phyloP scores from a whole-genome alignment of 2,329 filamentous ascomycete genomes.

The Knoxdaviesia proteae region DNA sequence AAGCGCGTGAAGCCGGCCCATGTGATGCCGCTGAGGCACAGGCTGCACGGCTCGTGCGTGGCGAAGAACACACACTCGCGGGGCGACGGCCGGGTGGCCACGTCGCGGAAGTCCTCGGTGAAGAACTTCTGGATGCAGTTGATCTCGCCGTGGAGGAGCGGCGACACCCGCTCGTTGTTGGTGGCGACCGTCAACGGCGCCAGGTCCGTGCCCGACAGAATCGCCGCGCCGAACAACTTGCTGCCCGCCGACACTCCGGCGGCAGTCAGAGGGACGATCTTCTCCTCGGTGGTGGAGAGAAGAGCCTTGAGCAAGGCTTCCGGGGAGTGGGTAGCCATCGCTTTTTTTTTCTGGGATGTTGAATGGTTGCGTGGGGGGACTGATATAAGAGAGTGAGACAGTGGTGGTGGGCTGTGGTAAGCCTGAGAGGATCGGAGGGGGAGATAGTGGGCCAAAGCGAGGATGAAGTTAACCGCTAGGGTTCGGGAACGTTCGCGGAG shows the following conservation, averaged over 20 bases:
- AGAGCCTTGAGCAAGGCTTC: constrained; percentile 15
- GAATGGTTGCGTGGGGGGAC: no score
- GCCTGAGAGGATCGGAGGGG: no score
- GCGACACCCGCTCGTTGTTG: constrained; percentile 33
- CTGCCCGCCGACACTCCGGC: constrained; percentile 27
- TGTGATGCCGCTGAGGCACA: constrained; percentile 34
- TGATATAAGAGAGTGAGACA: no score
- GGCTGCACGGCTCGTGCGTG: constrained; percentile 36
- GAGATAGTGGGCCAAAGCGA: no score
- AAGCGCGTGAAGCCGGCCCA: constrained; percentile 36
- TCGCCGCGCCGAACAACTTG: constrained; percentile 36
- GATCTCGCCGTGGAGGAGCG: constrained; percentile 36
- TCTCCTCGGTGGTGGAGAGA: constrained; percentile 20
- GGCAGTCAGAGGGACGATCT: constrained; percentile 29
- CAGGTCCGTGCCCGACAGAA: constrained; percentile 22
- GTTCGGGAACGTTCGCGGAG: no score
- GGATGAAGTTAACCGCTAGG: no score
- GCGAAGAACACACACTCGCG: constrained; percentile 34
- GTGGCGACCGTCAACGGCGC: constrained; percentile 25
- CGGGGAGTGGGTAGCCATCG: no score
- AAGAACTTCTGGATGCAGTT: constrained; percentile 40
- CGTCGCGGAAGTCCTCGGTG: constrained; percentile 13
- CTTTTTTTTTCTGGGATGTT: no score
- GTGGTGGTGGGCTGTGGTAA: no score
- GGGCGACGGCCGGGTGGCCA: constrained; percentile 17